Evolutionary conservation across 257 asterid genomes (phyloP), one percentile per base, ranked within the genome.

Genomic region (Gynochthodes officinalis): DNA sequence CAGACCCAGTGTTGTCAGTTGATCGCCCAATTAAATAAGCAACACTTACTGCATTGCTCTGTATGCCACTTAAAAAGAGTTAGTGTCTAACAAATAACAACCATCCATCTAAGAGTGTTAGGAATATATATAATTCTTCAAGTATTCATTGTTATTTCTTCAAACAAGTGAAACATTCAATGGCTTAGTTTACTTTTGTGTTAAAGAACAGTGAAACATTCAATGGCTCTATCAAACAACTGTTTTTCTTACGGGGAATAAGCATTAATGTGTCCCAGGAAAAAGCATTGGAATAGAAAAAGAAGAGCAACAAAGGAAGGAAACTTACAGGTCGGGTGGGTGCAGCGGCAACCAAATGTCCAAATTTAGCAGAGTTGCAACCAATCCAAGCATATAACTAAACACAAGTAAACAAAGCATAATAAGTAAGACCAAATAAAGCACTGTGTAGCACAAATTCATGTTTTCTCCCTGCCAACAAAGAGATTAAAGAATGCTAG

Each of bases 321-420:
- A 33, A 83, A 78, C 96, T 88, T 83, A 92, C 99, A 27, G 97
- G 92, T 52, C 93, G 82, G 19, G 88, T 85, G 57, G 93, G 88
- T 23, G 90, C 90, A 76, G 98, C 98, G 1, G 98, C 98, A 79
- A 88, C 89, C 42, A 95, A 82, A 87, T 95, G 86, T 55, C 99
- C 99, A 60, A 95, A 81, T 77, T 89, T 91, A 44, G 96, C 73
- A 71, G 99, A 89, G 74, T 85, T 89, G 83, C 90, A 91, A 74
- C 99, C 96, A 42, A 95, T 81, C 98, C 99, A 95, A 18, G 82
- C 96, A 80, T 90, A 92, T 78, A 95, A 87, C 99, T 94, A 77
- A 19, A 78, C 52, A 63, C 32, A 39, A 15, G 42, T 33, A 63
- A 1, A 19, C 7, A 39, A n/a, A 21, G 23, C 23, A 72, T 48